These are phyloP conservation scores for Drechslera avenae DNA, from an alignment of 2,329 filamentous ascomycete species.

Conservation along the genomic window DNA sequence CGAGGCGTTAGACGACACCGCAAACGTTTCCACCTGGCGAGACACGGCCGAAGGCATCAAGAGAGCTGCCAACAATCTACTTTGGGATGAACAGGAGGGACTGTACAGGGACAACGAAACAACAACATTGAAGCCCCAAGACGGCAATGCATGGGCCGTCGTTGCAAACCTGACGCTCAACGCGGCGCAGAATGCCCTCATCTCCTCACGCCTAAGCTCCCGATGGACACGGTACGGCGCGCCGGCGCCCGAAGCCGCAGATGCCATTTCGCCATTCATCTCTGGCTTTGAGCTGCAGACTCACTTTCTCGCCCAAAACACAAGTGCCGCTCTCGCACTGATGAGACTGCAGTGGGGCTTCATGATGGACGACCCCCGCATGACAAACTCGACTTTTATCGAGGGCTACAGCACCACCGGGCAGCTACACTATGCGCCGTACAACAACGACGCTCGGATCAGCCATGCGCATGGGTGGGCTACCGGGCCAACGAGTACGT, in stretches of 20 bases:
- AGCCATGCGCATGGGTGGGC: conserved; percentile 59
- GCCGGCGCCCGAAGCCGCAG: conserved; percentile 54
- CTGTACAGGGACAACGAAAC: conserved; percentile 62
- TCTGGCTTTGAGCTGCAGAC: conserved; percentile 55
- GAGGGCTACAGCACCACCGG: conserved; percentile 58
- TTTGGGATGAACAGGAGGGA: conserved; percentile 57
- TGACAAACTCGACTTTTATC: conserved; percentile 60
- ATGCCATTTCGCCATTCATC: conserved; percentile 56
- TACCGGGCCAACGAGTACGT: conserved; percentile 54
- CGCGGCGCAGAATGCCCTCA: conserved; percentile 33
- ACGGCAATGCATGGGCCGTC: conserved; percentile 53
- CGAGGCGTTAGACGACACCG: conserved; percentile 52
- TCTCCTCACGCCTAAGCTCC: conserved; percentile 40
- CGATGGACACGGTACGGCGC: conserved; percentile 55
- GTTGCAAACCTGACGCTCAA: conserved; percentile 47
- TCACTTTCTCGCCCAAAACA: conserved; percentile 51
- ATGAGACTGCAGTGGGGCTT: conserved; percentile 60
- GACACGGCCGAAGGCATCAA: conserved; percentile 51
- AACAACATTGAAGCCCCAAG: conserved; percentile 56
- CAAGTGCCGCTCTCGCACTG: conserved; percentile 49
- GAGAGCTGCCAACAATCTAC: conserved; percentile 53
- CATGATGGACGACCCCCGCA: conserved; percentile 60
- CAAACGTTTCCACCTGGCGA: conserved; percentile 51
- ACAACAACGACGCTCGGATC: conserved; percentile 55
- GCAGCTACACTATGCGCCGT: conserved; percentile 56